Evolutionary conservation across 2,329 filamentous ascomycete species (phyloP).

Genomic region (Paecilomyces variotii): DNA sequence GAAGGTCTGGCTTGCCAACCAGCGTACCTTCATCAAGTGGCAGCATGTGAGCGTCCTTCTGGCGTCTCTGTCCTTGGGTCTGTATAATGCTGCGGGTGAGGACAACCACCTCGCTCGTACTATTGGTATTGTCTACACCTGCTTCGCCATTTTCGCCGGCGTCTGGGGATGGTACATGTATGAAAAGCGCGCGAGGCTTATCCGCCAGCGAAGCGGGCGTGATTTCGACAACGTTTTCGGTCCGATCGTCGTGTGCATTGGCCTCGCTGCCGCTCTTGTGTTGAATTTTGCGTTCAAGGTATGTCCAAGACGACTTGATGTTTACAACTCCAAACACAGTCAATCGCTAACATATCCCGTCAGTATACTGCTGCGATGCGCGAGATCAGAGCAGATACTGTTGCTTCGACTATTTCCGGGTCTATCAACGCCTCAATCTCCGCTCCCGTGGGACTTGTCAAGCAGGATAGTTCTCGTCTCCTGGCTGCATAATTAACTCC

Average conservation of each 20-base stretch:
- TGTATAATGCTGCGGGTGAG: constrained; percentile 81
- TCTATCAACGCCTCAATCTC: constrained; percentile 9
- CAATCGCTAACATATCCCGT: constrained; percentile 7
- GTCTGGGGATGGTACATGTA: constrained; percentile 84
- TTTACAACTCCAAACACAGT: neutral
- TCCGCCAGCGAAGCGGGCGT: constrained; percentile 74
- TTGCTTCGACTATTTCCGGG: neutral
- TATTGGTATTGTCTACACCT: constrained; percentile 76
- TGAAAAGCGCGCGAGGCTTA: constrained; percentile 66
- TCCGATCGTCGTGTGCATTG: constrained; percentile 72
- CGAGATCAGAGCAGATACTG: neutral
- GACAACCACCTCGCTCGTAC: constrained; percentile 63
- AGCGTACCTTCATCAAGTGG: constrained; percentile 98
- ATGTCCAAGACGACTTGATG: constrained; percentile 4
- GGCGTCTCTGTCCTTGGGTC: constrained; percentile 69
- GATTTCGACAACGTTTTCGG: constrained; percentile 89
- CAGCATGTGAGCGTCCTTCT: constrained; percentile 89
- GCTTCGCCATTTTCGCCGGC: constrained; percentile 74
- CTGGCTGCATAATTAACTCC: neutral
- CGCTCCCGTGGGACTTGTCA: constrained; percentile 9
- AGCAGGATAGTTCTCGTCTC: constrained; percentile 15
- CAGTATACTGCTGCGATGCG: constrained; percentile 22
- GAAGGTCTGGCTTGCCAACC: constrained; percentile 98
- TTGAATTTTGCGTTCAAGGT: constrained; percentile 82
- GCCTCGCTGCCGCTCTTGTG: constrained; percentile 68